Conservation (phyloP, 352 stramenopile species). For the Globisporangium abappressorium region DNA sequence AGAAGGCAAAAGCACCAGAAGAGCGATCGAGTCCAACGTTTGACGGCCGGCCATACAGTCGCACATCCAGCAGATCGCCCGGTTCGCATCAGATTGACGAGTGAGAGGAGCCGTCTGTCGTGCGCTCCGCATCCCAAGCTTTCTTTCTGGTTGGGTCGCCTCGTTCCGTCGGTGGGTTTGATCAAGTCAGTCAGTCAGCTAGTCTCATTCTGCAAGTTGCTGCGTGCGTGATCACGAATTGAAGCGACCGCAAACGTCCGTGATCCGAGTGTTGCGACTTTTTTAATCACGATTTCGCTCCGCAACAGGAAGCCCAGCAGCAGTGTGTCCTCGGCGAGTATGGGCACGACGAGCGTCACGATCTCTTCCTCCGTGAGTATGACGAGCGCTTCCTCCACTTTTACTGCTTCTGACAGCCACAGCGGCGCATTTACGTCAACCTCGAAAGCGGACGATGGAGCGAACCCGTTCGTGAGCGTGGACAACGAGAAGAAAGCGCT, state of each 20-base stretch:
- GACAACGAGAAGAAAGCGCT: slow-evolving; percentile 20
- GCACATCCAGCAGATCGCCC: background rate
- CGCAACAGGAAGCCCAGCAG: slow-evolving; percentile 14
- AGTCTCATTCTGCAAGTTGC: slow-evolving; percentile 3
- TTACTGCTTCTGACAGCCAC: background rate
- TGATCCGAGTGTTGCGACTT: background rate
- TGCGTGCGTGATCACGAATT: background rate
- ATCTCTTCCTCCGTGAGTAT: slow-evolving; percentile 8
- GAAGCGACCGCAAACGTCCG: background rate
- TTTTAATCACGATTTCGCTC: slow-evolving; percentile 18
- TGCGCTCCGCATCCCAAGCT: background rate
- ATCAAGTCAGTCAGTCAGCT: background rate
- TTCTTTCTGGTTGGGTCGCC: background rate
- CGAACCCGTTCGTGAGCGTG: slow-evolving; percentile 1
- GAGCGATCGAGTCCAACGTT: slow-evolving; percentile 5
- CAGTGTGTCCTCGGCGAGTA: slow-evolving; percentile 5
- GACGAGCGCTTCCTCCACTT: background rate
- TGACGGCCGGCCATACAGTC: background rate
- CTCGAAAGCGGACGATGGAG: background rate
- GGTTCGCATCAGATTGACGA: background rate
- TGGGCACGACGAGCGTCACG: slow-evolving; percentile 13
- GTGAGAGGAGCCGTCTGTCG: background rate
- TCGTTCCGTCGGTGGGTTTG: background rate
- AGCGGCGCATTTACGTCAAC: slow-evolving; percentile 4
- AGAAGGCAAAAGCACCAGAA: slow-evolving; percentile 5